A percentile compares a stretch with the other conserved stretches of the same genome.
Conservation (phyloP, 257 asterid species). For the Anisodus tanguticus region DNA sequence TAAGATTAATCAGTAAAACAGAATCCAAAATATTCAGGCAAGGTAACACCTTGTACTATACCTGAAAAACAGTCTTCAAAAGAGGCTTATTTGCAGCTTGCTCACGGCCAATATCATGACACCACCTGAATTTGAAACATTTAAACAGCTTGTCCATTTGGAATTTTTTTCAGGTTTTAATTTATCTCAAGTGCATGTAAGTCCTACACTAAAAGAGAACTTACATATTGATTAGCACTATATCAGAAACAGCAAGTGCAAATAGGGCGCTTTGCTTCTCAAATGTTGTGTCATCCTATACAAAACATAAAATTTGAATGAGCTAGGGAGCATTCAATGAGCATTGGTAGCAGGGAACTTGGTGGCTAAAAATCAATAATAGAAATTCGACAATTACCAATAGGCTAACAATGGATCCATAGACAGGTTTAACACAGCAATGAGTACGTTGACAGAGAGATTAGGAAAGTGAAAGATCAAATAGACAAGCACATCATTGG, state of each 20-base stretch:
- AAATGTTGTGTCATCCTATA: slow-evolving; percentile 93
- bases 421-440: slow-evolving; percentile 6
- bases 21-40: background rate
- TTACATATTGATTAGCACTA: slow-evolving; percentile 95
- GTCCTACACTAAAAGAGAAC: slow-evolving; percentile 39
- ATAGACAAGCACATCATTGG: background rate
- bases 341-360: background rate
- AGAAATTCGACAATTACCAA: background rate
- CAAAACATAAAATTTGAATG: slow-evolving; percentile 20
- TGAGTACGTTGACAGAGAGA: background rate
- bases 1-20: background rate
- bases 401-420: background rate
- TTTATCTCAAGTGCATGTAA: background rate
- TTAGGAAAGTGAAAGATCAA: background rate
- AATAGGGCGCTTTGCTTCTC: slow-evolving; percentile 97
- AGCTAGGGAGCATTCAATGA: background rate
- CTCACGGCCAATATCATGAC: slow-evolving; percentile 98
- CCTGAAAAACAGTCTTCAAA: slow-evolving; percentile 93
- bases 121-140: slow-evolving; percentile 68
- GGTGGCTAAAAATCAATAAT: slow-evolving; percentile 2
- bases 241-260: slow-evolving; percentile 98
- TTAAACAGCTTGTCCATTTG: slow-evolving; percentile 5
- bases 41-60: slow-evolving; percentile 25
- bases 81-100: slow-evolving; percentile 98
- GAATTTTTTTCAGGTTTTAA: background rate